Base-by-base conservation (phyloP, 2,329 filamentous ascomycete species). In the Aureobasidium namibiae region DNA sequence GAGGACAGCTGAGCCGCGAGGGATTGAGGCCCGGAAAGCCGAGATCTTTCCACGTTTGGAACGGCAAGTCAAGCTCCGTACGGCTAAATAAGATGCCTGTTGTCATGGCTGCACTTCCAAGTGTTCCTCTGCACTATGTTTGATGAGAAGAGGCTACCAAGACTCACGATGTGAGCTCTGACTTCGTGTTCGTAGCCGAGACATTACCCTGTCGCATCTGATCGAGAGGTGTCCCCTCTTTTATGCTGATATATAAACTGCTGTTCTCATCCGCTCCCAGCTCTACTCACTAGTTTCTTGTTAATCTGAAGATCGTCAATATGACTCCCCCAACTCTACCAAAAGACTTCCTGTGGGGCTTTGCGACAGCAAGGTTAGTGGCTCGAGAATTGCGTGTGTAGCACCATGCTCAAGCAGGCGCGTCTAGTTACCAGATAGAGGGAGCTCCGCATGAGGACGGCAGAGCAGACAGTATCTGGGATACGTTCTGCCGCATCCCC, bases 391-490 rank as follows among this genome's bases (percentile, higher is more conserved):
- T 11, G 21, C 23, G 23, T 9, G 16, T 39, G 8, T 24, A 8
- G 6, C 23, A 16, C 1, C 11, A 31, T 29, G 39, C 23, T 48
- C 5, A 42, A 39, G 8, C n/a, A 31, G 33, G 14, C 11, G 21
- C 38, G 10, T 57, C 39, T 69, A 94, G 90, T 70, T 95, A 94
- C 77, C 90, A 95, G 72, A 88, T 95, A 66, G 90, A 95, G 77
- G 90, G 90, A 60, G 85, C 84, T 49, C 78, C 81, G 39, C 78
- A 87, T 49, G 82, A 86, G 69, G 90, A 92, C 70, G 90, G 90
- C 64, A 88, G 90, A 64, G 87, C 83, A 23, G 85, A 89, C 58
- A 90, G 87, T 62, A 94, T 95, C 72, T 95, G 90, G 90, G 90
- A 95, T 74, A 86, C 82, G n/a, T 95, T 95, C 76, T 92, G 88